Conservation (phyloP, 345 rosid genomes). For the Aegle marmelos region DNA sequence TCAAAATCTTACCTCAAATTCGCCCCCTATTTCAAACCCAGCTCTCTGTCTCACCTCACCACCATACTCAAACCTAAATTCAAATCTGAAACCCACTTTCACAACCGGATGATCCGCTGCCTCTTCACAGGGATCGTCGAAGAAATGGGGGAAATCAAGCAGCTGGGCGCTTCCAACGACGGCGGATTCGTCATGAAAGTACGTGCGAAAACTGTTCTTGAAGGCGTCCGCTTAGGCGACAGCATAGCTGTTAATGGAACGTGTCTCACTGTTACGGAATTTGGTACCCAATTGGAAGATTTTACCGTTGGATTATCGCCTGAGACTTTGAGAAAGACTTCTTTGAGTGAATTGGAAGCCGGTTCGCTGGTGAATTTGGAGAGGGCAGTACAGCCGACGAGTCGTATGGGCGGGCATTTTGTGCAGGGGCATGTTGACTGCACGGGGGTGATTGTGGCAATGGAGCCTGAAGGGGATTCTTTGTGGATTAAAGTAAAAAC, state of each 20-base stretch:
- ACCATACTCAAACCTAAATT: constrained; percentile 4
- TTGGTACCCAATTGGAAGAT: constrained; percentile 39
- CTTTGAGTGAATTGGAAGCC: constrained; percentile 54
- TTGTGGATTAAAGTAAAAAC: constrained; percentile 82
- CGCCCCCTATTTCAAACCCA: constrained; percentile 22
- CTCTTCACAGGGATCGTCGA: constrained; percentile 91
- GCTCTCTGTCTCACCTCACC: constrained; percentile 28
- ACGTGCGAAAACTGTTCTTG: constrained; percentile 54
- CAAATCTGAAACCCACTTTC: constrained; percentile 14
- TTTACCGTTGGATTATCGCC: constrained; percentile 75
- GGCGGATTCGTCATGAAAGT: constrained; percentile 73
- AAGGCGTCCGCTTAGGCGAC: constrained; percentile 72
- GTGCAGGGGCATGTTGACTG: constrained; percentile 97
- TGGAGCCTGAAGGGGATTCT: constrained; percentile 67
- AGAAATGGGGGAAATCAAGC: constrained; percentile 68
- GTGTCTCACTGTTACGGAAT: constrained; percentile 77
- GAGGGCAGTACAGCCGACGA: constrained; percentile 74
- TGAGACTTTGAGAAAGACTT: constrained; percentile 77
- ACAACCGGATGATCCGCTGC: constrained; percentile 30
- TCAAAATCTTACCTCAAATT: constrained; percentile 18
- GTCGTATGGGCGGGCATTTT: constrained; percentile 88
- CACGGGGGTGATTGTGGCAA: constrained; percentile 68
- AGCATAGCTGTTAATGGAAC: constrained; percentile 88
- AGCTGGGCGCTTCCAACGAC: constrained; percentile 44
- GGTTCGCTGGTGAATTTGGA: constrained; percentile 85